A percentile compares a stretch with the other conserved stretches of the same genome.
Evolutionary conservation across 1,139 yeast genomes (phyloP).

Genomic region (Protomyces inouyei): DNA sequence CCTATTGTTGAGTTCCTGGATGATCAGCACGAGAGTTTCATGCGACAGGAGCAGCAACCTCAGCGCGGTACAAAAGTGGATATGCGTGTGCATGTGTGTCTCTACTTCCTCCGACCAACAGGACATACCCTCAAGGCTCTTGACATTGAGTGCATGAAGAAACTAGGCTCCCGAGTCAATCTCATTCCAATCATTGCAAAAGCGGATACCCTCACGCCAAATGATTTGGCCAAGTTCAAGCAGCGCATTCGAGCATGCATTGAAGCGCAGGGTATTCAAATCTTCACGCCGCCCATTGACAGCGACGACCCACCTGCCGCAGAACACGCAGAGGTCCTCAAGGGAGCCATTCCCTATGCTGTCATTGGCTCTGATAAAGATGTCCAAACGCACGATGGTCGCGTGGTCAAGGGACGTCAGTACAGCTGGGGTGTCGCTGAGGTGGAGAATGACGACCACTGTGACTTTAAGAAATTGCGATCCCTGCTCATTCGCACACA

Average conservation of each 20-base stretch:
- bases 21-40: constrained; percentile 90
- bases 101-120: constrained; percentile 92
- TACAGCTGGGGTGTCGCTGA: constrained; percentile 98
- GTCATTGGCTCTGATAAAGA: constrained; percentile 87
- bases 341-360: constrained; percentile 79
- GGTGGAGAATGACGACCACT: constrained; percentile 91
- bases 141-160: constrained; percentile 90
- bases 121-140: constrained; percentile 92
- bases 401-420: constrained; percentile 78
- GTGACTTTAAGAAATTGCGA: constrained; percentile 91
- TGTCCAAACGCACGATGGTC: constrained; percentile 70
- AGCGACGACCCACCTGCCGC: constrained; percentile 34
- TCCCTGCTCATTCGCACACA: constrained; percentile 83
- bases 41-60: constrained; percentile 98
- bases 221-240: constrained; percentile 76
- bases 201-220: constrained; percentile 83
- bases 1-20: constrained; percentile 90
- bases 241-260: constrained; percentile 82
- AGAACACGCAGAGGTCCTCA: constrained; percentile 31
- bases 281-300: constrained; percentile 72
- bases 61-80: constrained; percentile 55
- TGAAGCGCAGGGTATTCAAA: constrained; percentile 84
- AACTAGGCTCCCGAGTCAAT: constrained; percentile 80
- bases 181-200: constrained; percentile 93
- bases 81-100: constrained; percentile 89